A percentile compares a stretch with the other conserved stretches of the same genome.
phyloP scores from a whole-genome alignment of 352 stramenopile species.

The Globisporangium splendens region DNA sequence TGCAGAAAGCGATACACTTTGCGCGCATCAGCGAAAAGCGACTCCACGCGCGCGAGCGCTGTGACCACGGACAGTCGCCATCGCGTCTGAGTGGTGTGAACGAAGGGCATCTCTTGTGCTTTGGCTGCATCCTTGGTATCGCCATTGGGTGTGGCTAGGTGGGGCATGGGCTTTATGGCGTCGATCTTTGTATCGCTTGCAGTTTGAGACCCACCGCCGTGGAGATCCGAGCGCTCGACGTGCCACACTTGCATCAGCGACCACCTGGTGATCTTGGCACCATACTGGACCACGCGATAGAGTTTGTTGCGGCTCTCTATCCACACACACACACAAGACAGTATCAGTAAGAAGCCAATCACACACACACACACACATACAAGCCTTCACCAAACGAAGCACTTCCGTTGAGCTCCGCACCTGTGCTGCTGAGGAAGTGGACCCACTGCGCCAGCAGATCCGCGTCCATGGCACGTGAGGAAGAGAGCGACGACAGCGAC shows the following conservation, averaged over 20 bases:
- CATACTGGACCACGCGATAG: slow-evolving; percentile 62
- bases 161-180: too few species aligned
- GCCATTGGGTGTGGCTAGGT: background rate
- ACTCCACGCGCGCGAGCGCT: slow-evolving; percentile 33
- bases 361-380: background rate
- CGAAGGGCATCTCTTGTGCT: too few species aligned
- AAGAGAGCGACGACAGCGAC: background rate
- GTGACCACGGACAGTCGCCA: slow-evolving; percentile 15
- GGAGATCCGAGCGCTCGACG: background rate
- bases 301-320: slow-evolving; percentile 59
- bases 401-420: slow-evolving; percentile 19
- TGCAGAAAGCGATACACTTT: slow-evolving; percentile 63
- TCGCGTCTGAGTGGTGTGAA: background rate
- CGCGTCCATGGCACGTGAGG: slow-evolving; percentile 7
- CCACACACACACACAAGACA: slow-evolving; percentile 7
- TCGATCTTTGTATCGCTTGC: too few species aligned
- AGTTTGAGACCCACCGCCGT: background rate
- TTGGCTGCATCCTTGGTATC: background rate
- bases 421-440: slow-evolving; percentile 50
- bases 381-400: background rate
- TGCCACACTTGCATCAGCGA: slow-evolving; percentile 27
- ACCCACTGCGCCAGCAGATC: slow-evolving; percentile 37
- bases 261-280: slow-evolving; percentile 51
- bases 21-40: slow-evolving; percentile 47
- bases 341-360: too few species aligned